phyloP scores from a whole-genome alignment of 768 basidiomycete genomes.

The Cystobasidium tubakii region DNA sequence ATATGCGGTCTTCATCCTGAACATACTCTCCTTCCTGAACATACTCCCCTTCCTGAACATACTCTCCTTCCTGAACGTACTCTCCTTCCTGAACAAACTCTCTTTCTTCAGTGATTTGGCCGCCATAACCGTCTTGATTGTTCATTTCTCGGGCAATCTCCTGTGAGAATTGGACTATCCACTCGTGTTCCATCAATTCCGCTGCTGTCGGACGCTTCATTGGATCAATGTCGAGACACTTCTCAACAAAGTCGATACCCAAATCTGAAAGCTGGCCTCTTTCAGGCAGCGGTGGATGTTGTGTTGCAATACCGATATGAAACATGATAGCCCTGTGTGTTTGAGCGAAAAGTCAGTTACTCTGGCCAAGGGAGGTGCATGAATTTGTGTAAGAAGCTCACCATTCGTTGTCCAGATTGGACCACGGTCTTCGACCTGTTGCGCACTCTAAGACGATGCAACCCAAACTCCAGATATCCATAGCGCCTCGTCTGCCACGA shows the following conservation, averaged over 20 bases:
- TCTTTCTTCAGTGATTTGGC: conserved; percentile 23
- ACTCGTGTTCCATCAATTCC: conserved; percentile 78
- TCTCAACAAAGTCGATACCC: conserved; percentile 88
- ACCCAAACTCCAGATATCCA: conserved; percentile 95
- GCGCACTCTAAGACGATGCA: conserved; percentile 96
- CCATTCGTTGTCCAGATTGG: conserved; percentile 99
- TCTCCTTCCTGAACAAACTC: conserved; percentile 30
- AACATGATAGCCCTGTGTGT: conserved; percentile 96
- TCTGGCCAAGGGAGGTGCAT: not conserved
- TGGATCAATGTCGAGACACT: conserved; percentile 82
- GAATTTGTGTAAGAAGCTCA: conserved; percentile 49
- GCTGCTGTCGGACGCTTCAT: conserved; percentile 71
- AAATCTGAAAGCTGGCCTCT: conserved; percentile 76
- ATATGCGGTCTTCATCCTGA: conserved; percentile 13
- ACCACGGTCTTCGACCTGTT: conserved; percentile 97
- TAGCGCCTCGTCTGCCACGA: conserved; percentile 79
- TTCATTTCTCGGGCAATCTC: conserved; percentile 27
- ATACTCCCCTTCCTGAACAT: too few relatives aligned
- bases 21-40: conserved; percentile 35
- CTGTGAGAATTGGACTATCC: conserved; percentile 56
- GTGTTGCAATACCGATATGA: conserved; percentile 92
- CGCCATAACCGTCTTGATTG: not conserved
- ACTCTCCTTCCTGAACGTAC: conserved; percentile 19
- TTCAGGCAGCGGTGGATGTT: conserved; percentile 92
- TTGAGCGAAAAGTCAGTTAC: conserved; percentile 30